Base-by-base conservation (phyloP, 2,329 filamentous ascomycete species). In the Phialophora verrucosa region DNA sequence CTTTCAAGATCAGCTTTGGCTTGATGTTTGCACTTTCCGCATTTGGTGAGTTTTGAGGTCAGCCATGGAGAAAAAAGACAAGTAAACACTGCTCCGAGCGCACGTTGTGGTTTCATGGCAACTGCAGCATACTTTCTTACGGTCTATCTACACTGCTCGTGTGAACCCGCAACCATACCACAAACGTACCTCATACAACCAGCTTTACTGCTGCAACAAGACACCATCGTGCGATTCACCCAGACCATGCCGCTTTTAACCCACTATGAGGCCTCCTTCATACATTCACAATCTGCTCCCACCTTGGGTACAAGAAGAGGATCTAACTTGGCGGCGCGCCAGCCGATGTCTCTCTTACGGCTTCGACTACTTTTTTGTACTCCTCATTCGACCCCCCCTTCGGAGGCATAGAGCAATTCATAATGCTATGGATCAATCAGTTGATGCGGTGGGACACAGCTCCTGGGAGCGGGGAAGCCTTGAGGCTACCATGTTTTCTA, bases 1-100 rank as follows among this genome's bases (percentile, higher is more conserved):
- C 80, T 0, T 81, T 83, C 69, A 83, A 83, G 74, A 73, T 80
- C 27, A 82, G 78, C 62, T 82, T 83, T 68, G 81, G 80, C 10
- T 70, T 74, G 1, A 79, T 79, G 59, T 80, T 82, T 78, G 78
- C 78, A 20, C 71, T 82, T 60, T 78, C 80, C 51, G 81, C 80
- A 1, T 82, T 82, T 77, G 80, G 70, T 12, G 70, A 73, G 54
- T 72, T 73, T 50, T 72, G 50, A 64, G 49, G 5, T 29, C 42
- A 32, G 10, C 1, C 17, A 51, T 35, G 7, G 27, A 10, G 20
- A 42, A 29, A 35, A 58, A 29, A n/a, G 12, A 44, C 3, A 32
- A 31, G 14, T 44, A 6, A 44, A 44, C 3, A 8, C 17, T 10
- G 38, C 3, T 20, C 38, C 2, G 38, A n/a, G 38, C 6, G n/a